Conservation (phyloP, 2,329 filamentous ascomycete genomes). For the Ascochyta fabae region DNA sequence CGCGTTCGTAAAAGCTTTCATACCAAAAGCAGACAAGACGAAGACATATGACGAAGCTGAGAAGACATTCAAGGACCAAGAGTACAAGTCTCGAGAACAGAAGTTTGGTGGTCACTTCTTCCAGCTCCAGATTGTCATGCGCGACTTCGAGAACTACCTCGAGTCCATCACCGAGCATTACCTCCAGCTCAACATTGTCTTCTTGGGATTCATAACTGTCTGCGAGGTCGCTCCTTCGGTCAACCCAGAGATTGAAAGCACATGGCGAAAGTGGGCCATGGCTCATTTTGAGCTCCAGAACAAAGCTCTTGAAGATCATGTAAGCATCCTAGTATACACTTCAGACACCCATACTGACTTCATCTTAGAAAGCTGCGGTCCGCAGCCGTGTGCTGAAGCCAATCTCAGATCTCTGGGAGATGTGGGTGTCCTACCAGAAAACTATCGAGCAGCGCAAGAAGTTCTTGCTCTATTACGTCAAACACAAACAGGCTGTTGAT, state of each 20-base stretch:
- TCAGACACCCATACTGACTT: slow-evolving; percentile 16
- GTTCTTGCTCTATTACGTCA: slow-evolving; percentile 86
- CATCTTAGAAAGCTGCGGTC: slow-evolving; percentile 64
- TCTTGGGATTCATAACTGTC: slow-evolving; percentile 81
- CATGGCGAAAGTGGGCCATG: slow-evolving; percentile 90
- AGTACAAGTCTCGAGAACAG: slow-evolving; percentile 81
- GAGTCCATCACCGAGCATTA: slow-evolving; percentile 82
- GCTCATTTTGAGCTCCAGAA: slow-evolving; percentile 85
- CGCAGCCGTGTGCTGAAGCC: slow-evolving; percentile 85
- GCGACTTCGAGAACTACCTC: slow-evolving; percentile 92
- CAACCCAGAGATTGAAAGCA: slow-evolving; percentile 86
- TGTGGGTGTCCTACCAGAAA: slow-evolving; percentile 82
- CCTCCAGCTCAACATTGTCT: slow-evolving; percentile 78
- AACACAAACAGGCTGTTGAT: slow-evolving; percentile 77
- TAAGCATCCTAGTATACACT: slow-evolving; percentile 53
- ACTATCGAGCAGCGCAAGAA: slow-evolving; percentile 96
- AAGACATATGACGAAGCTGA: slow-evolving; percentile 71
- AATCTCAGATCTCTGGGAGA: slow-evolving; percentile 76
- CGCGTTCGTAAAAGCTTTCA: slow-evolving; percentile 83
- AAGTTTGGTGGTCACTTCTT: slow-evolving; percentile 93
- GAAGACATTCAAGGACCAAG: slow-evolving; percentile 74
- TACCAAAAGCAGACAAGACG: slow-evolving; percentile 85
- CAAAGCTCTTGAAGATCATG: slow-evolving; percentile 83
- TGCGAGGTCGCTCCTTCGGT: slow-evolving; percentile 67
- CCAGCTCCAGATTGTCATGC: slow-evolving; percentile 86